phyloP scores from a whole-genome alignment of 2,329 filamentous ascomycete species.

The Xylariaceae sp. region DNA sequence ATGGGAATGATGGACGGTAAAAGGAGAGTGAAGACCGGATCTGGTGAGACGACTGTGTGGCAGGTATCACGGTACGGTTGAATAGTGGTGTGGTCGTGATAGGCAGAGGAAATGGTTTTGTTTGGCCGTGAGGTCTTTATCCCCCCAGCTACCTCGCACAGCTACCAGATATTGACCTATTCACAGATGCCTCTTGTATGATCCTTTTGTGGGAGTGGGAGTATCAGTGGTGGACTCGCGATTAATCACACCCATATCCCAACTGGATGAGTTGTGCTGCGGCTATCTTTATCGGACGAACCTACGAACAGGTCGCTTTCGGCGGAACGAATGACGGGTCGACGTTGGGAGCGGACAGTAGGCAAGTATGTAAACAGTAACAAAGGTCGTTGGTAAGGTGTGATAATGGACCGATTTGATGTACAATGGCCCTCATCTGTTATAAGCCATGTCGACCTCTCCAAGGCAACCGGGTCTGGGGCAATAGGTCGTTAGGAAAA shows the following conservation, averaged over 20 bases:
- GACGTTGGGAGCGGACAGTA: background rate
- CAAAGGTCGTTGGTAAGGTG: background rate
- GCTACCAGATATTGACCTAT: background rate
- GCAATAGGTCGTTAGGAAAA: background rate
- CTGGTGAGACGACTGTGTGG: slow-evolving; percentile 1
- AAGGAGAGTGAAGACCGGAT: no score
- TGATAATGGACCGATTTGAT: background rate
- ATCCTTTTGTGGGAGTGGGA: no score
- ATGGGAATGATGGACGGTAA: slow-evolving; percentile 11
- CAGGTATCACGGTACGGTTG: background rate
- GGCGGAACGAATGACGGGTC: no score
- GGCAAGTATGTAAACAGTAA: background rate
- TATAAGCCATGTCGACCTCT: background rate
- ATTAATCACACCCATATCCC: no score
- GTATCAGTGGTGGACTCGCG: no score
- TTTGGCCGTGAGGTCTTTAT: no score
- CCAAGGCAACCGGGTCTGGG: background rate
- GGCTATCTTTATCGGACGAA: no score
- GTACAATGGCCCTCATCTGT: background rate
- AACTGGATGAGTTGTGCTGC: no score
- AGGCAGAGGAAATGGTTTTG: background rate
- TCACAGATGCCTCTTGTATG: no score
- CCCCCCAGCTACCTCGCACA: background rate
- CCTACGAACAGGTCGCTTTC: no score
- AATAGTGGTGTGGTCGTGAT: slow-evolving; percentile 3